Conservation (phyloP, 2,329 filamentous ascomycete genomes). For the Colletotrichum graminicola region DNA sequence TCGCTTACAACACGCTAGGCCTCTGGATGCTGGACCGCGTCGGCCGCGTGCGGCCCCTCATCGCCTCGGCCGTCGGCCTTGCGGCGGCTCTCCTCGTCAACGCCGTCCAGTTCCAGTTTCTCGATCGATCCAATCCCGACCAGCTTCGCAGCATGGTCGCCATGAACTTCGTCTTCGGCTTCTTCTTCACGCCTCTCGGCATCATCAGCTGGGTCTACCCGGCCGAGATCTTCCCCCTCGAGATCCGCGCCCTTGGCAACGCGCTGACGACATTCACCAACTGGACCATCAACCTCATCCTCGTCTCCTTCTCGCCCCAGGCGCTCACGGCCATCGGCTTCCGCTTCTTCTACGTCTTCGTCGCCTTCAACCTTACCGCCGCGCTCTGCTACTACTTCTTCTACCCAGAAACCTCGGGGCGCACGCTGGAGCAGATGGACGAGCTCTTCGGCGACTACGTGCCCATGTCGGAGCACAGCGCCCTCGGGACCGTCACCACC, state of each 20-base stretch:
- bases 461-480: conserved; percentile 15
- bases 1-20: conserved; percentile 61
- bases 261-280: conserved; percentile 49
- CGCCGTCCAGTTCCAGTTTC: conserved; percentile 47
- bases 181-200: conserved; percentile 52
- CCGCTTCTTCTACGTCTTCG: conserved; percentile 56
- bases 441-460: conserved; percentile 49
- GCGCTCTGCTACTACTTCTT: conserved; percentile 46
- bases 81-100: conserved; percentile 47
- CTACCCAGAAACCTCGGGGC: conserved; percentile 51
- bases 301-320: conserved; percentile 62
- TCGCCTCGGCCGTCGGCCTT: conserved; percentile 53
- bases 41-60: conserved; percentile 61
- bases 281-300: conserved; percentile 55
- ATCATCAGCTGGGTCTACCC: conserved; percentile 59
- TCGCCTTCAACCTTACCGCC: conserved; percentile 46
- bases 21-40: conserved; percentile 60
- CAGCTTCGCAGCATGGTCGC: conserved; percentile 49
- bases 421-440: conserved; percentile 53
- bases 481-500: not conserved
- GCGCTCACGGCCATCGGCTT: conserved; percentile 58
- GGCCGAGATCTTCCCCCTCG: conserved; percentile 56
- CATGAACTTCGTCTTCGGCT: conserved; percentile 53
- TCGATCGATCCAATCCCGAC: conserved; percentile 45
- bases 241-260: conserved; percentile 48